These are phyloP conservation scores for Naumovozyma baii DNA, from an alignment of 805 yeast species.

Conservation along the genomic window DNA sequence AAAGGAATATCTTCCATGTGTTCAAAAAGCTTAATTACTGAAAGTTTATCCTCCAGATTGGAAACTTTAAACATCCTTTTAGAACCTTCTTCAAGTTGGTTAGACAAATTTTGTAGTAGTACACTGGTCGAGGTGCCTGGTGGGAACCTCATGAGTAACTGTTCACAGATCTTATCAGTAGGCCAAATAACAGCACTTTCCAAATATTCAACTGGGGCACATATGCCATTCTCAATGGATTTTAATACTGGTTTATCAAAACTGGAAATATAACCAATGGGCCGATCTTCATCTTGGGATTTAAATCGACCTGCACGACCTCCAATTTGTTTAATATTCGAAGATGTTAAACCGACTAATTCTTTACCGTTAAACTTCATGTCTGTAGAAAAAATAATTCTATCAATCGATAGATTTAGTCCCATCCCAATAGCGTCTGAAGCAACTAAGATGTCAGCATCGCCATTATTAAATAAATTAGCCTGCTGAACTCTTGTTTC, in stretches of 20 bases:
- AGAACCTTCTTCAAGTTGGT: slow-evolving; percentile 13
- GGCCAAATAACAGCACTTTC: slow-evolving; percentile 72
- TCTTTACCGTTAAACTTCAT: slow-evolving; percentile 61
- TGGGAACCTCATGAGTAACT: slow-evolving; percentile 53
- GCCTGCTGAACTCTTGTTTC: slow-evolving; percentile 88
- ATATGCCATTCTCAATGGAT: slow-evolving; percentile 39
- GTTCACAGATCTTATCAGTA: slow-evolving; percentile 57
- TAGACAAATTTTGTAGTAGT: slow-evolving; percentile 41
- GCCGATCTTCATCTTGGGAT: slow-evolving; percentile 13
- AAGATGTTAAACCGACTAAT: slow-evolving; percentile 40
- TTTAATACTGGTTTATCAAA: slow-evolving; percentile 36
- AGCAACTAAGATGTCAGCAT: slow-evolving; percentile 77
- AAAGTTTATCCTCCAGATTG: slow-evolving; percentile 28
- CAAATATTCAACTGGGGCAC: slow-evolving; percentile 42
- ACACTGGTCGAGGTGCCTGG: slow-evolving; percentile 37
- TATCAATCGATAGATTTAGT: slow-evolving; percentile 68
- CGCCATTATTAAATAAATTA: slow-evolving; percentile 62
- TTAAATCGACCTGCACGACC: slow-evolving; percentile 90
- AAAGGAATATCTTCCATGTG: slow-evolving; percentile 37
- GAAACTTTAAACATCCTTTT: slow-evolving; percentile 21
- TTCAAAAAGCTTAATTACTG: slow-evolving; percentile 38
- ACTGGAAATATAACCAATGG: slow-evolving; percentile 48
- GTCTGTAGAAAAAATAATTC: slow-evolving; percentile 65
- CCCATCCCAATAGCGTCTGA: slow-evolving; percentile 99
- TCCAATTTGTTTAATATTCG: slow-evolving; percentile 83